Evolutionary conservation across 257 asterid species (phyloP), one percentile per base, ranked within the genome.

Genomic region (Fraxinus pennsylvanica): DNA sequence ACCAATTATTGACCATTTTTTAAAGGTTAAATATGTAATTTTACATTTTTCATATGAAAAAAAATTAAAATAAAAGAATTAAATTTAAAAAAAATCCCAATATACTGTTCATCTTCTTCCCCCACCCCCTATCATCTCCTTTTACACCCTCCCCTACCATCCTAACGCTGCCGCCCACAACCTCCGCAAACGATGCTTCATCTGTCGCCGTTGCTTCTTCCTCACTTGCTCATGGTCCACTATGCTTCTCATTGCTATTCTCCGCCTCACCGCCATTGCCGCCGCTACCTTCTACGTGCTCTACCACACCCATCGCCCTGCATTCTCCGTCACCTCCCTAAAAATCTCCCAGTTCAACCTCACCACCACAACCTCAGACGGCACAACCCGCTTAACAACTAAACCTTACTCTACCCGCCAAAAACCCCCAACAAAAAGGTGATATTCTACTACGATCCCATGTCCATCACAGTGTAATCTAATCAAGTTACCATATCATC

Each of bases 291-390:
- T 93, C 79, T 91, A 91, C 88, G 82, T 67, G 12, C 90, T 93
- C 54, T 91, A 91, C 93, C 94, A 82, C 75, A 97, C 97, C 47
- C 92, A 82, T 75, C 89, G 84, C 50, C 96, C 98, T 0, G 6
- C 72, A 0, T 89, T 91, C 90, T 86, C 97, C 10, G 84, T 90
- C 74, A 81, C 93, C 36, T 87, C 94, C 41, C 80, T 94, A 33
- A 94, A 87, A 69, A 77, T 94, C 80, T 78, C 93, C 4, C 38
- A 88, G 0, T 90, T 91, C 77, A 92, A 92, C 81, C 94, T 94
- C 80, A 85, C 93, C 81, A 90, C 94, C 67, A 81, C 89, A 41
- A 80, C 96, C 27, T 35, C 89, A 47, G 97, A 92, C 77, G 97
- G 89, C 75, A 63, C 91, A 74, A 85, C 94, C 5, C 89, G 77